Evolutionary conservation across 1,284 basidiomycete genomes (phyloP), one percentile per base, ranked within the genome.

Genomic region (Caloboletus inedulis): DNA sequence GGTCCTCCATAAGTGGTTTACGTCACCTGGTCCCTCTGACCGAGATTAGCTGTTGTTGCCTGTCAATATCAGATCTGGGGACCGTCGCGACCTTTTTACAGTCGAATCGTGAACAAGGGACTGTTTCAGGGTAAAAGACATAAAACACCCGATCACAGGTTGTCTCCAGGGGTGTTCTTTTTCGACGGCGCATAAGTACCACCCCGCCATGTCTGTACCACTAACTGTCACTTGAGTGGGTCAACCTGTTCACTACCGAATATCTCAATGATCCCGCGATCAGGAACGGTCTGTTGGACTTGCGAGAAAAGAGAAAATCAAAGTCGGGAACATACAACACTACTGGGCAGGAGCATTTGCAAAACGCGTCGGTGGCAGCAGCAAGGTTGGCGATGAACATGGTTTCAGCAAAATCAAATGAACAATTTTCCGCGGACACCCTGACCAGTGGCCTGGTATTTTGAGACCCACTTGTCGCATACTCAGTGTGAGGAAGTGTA

Each of bases 21-120:
- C 56, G 59, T 58, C 47, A 61, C 42, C 1, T 1, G 4, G 21
- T 61, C 52, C 59, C 58, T 47, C 44, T 57, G 44, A 31, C 43
- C 27, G 18, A 58, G 59, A 58, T 58, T 58, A 7, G 50, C 55
- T 48, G n/a, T 49, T 13, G 19, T 43, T 43, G 9, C 54, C 14
- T 13, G 44, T 29, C 57, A 30, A 43, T 0, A 4, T n/a, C 4
- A 36, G 54, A 60, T 57, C 54, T 37, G 45, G 43, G 49, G 13
- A 21, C 14, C 14, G 9, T 21, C 23, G 4, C 30, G 10, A 39
- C 8, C 7, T 39, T 8, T 39, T 12, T 30, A 4, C 8, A 30
- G 10, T 9, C 8, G 29, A 30, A 10, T 12, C 18, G 35, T 12
- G 9, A 36, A 18, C 9, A 1, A 10, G 5, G 3, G 16, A 31